Conservation (phyloP, 345 rosid species). For the Citrus medica region DNA sequence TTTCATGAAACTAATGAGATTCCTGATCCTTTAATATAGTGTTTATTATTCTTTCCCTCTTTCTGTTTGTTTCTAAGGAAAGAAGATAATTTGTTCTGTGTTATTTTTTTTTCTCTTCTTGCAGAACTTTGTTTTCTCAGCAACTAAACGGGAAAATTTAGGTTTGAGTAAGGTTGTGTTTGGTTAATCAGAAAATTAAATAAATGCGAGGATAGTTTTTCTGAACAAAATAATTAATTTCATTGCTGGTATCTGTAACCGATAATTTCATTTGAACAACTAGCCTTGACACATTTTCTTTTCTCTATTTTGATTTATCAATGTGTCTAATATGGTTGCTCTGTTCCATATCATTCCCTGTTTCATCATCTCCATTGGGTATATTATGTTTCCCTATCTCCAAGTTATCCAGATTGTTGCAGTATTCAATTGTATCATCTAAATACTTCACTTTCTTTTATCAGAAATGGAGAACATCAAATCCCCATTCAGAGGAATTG, state of each 20-base stretch:
- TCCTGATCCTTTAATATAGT: not conserved
- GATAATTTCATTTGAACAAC: too few relatives aligned
- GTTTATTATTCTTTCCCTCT: not conserved
- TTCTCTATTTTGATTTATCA: not conserved
- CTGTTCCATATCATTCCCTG: not conserved
- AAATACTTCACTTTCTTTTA: not conserved
- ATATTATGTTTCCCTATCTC: not conserved
- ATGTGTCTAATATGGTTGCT: not conserved
- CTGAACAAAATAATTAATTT: not conserved
- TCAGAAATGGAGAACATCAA: slow-evolving; percentile 40
- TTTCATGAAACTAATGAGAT: not conserved
- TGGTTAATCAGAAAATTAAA: not conserved
- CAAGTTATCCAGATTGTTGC: not conserved
- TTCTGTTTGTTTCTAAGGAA: not conserved
- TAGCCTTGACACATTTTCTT: not conserved
- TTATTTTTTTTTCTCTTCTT: too few relatives aligned
- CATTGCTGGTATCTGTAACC: not conserved
- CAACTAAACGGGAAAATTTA: not conserved
- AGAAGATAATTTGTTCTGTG: too few relatives aligned
- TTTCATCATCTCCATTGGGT: not conserved
- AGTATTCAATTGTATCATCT: not conserved
- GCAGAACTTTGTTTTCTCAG: not conserved
- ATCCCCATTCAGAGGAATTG: slow-evolving; percentile 49
- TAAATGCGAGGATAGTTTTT: not conserved
- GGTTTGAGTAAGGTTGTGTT: not conserved